Evolutionary conservation across 768 basidiomycete genomes (phyloP), one percentile per base, ranked within the genome.

Genomic region (Xerocomus potaroensis): DNA sequence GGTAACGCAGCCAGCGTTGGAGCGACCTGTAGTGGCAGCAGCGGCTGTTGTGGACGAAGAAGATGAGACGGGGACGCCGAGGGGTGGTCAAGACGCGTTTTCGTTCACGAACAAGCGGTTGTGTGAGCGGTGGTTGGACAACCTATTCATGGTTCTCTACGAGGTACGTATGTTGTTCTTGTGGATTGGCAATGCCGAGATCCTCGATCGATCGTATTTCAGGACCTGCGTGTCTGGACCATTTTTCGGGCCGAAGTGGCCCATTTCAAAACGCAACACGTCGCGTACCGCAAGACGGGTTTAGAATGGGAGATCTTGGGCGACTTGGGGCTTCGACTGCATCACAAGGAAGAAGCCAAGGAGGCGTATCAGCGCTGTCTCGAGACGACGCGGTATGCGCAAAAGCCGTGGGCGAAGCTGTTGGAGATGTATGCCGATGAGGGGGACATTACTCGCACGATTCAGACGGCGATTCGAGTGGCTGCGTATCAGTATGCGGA

Each of bases 211-310:
- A 22, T 18, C 22, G 19, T 36, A 12, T 2, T 19, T 21, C 51
- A 94, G 91, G 96, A 99, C 64, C 74, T 99, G 31, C 83, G 96
- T 14, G 89, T 99, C 4, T 98, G 95, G 87, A 99, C 96, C 1
- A 98, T 99, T 59, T 99, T 95, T 81, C 80, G 96, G 19, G 95
- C 96, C 3, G 96, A 98, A 62, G 89, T 97, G 10, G 93, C 94
- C 0, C 96, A 99, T 63, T 99, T 96, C 79, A 98, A 96, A 64
- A 94, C 92, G 3, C 95, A 98, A 65, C 94, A 96, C 54, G 88
- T 98, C 47, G 93, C 94, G 0, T 99, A 99, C 64, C 83, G 92
- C 49, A 98, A 98, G 72, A 97, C 95, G 0, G 92, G 90, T 0
- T 68, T 91, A 16, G 96, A 99, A 67, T 99, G 96, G 95, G 96